These are phyloP conservation scores for Lanmaoa pseudosensibilis DNA, from an alignment of 768 basidiomycete species.

Conservation along the genomic window DNA sequence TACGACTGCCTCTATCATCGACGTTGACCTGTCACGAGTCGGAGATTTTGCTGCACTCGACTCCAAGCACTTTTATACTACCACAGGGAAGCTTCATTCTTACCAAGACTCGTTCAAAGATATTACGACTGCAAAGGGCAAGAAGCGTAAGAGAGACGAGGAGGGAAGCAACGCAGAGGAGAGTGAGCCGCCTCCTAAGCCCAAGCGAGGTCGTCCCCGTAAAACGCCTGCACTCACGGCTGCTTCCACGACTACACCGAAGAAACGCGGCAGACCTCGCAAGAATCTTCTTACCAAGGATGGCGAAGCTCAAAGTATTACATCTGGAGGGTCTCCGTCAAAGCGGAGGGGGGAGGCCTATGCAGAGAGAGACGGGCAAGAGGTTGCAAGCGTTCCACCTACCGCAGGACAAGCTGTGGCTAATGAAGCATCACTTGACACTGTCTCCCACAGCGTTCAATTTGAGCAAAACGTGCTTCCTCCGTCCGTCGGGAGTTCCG, in stretches of 20 bases:
- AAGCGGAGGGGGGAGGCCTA: neutral
- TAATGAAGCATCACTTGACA: neutral
- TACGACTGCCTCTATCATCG: conserved; percentile 40
- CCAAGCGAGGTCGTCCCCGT: conserved; percentile 58
- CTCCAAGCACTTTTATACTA: conserved; percentile 55
- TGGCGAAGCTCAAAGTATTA: neutral
- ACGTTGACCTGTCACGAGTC: conserved; percentile 48
- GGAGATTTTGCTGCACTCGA: conserved; percentile 54
- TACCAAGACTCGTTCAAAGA: conserved; percentile 55
- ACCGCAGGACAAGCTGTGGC: neutral
- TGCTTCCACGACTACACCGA: conserved; percentile 21
- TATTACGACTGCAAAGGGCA: conserved; percentile 15
- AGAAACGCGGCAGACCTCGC: conserved; percentile 38
- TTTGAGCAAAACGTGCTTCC: neutral
- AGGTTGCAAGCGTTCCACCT: neutral
- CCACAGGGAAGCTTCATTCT: conserved; percentile 38
- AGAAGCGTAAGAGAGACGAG: conserved; percentile 37
- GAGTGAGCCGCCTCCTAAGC: conserved; percentile 22
- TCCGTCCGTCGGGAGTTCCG: neutral
- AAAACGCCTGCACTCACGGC: conserved; percentile 33
- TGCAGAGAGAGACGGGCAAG: neutral
- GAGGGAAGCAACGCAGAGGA: conserved; percentile 15
- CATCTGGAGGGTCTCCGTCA: conserved; percentile 9
- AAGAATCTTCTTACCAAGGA: conserved; percentile 20
- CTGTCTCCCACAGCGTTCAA: neutral